phyloP scores from a whole-genome alignment of 768 basidiomycete genomes.

The Mycena capillaripes region DNA sequence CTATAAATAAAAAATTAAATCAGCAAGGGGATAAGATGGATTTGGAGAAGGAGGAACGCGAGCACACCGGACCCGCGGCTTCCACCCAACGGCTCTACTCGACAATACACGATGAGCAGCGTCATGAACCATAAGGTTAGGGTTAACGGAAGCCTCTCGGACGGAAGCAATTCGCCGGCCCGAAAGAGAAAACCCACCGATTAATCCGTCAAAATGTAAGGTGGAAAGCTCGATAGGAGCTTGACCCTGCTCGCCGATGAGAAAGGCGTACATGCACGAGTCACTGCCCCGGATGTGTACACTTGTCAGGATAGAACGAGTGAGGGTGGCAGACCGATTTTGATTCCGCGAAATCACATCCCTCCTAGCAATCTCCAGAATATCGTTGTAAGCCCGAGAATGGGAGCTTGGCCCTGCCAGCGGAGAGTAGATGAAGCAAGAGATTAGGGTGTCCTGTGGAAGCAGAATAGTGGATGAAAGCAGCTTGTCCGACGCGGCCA shows the following conservation, averaged over 20 bases:
- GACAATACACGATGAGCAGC: neutral
- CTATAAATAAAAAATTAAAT: conserved; percentile 46
- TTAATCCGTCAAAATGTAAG: conserved; percentile 64
- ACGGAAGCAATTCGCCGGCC: conserved; percentile 28
- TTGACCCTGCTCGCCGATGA: conserved; percentile 51
- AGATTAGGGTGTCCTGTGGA: conserved; percentile 32
- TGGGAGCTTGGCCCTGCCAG: conserved; percentile 37
- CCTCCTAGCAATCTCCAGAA: conserved; percentile 70
- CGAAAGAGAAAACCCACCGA: conserved; percentile 56
- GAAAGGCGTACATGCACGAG: conserved; percentile 72
- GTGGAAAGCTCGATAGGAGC: conserved; percentile 49
- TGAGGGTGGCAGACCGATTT: conserved; percentile 49
- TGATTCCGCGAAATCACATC: conserved; percentile 56
- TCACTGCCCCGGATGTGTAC: conserved; percentile 60
- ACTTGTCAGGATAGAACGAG: conserved; percentile 66
- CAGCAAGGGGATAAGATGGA: conserved; percentile 34
- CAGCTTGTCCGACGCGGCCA: conserved; percentile 33
- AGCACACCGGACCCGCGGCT: neutral
- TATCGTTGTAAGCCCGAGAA: conserved; percentile 47
- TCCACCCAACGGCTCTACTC: neutral
- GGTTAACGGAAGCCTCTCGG: conserved; percentile 21
- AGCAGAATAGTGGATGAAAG: conserved; percentile 35
- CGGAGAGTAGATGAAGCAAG: conserved; percentile 32
- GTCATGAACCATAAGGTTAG: conserved; percentile 32
- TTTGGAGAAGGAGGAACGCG: neutral